These are phyloP conservation scores for Ceratocystis huliohia DNA, from an alignment of 2,329 filamentous ascomycete species.

Conservation along the genomic window DNA sequence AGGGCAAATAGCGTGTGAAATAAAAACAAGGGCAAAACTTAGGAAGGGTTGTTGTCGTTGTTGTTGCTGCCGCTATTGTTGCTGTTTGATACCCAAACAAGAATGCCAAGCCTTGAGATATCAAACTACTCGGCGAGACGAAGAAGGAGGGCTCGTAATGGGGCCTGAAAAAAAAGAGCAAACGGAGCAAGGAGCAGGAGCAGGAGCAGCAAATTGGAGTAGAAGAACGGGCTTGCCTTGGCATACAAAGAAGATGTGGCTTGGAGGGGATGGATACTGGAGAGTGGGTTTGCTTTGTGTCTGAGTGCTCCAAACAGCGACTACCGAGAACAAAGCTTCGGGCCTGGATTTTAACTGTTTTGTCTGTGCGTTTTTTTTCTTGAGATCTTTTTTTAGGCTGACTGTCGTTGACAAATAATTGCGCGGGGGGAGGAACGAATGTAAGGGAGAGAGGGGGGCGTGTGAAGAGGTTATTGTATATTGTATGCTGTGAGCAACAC, in stretches of 20 bases:
- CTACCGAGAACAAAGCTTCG: constrained; percentile 7
- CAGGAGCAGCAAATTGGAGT: not conserved
- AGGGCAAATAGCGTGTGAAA: too few relatives aligned
- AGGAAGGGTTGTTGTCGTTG: too few relatives aligned
- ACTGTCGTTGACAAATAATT: constrained; percentile 1
- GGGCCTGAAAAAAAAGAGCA: not conserved
- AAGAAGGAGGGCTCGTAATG: not conserved
- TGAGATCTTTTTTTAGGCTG: constrained; percentile 9
- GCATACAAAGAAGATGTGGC: not conserved
- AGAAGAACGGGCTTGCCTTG: not conserved
- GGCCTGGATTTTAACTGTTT: constrained; percentile 8
- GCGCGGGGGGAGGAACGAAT: not conserved
- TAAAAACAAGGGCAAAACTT: too few relatives aligned
- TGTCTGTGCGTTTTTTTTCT: constrained; percentile 8
- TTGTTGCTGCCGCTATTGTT: not conserved
- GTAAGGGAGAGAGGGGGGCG: not conserved
- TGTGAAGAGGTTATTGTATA: too few relatives aligned
- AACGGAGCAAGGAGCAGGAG: not conserved
- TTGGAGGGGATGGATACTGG: not conserved
- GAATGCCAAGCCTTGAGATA: not conserved
- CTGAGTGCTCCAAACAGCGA: not conserved
- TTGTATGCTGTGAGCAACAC: not conserved
- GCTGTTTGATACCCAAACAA: not conserved
- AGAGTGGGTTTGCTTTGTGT: not conserved
- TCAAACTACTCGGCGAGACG: not conserved